These are phyloP conservation scores for Mycena sanguinolenta DNA, from an alignment of 768 basidiomycete species.

Conservation along the genomic window DNA sequence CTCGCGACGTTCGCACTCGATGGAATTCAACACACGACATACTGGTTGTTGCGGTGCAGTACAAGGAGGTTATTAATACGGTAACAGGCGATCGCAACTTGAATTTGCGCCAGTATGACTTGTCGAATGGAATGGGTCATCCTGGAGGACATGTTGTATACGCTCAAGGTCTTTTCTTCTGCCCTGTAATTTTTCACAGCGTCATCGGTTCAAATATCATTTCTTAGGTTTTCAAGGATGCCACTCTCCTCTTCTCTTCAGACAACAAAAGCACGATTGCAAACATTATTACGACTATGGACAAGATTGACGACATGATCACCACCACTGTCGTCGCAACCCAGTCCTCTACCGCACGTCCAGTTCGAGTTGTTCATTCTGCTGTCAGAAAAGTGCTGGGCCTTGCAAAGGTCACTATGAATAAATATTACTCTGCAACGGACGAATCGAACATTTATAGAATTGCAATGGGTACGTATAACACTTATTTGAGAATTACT, in stretches of 20 bases:
- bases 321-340: background rate
- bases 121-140: background rate
- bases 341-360: background rate
- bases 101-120: background rate
- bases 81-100: background rate
- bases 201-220: too few species aligned
- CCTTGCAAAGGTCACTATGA: background rate
- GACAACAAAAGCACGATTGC: background rate
- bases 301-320: conserved; percentile 1
- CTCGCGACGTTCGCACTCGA: conserved; percentile 49
- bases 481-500: background rate
- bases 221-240: conserved; percentile 7
- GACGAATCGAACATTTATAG: background rate
- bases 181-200: too few species aligned
- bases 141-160: background rate
- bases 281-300: conserved; percentile 1
- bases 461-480: background rate
- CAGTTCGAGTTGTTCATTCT: background rate
- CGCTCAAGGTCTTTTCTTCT: background rate
- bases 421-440: background rate
- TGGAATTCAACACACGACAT: too few species aligned
- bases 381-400: background rate
- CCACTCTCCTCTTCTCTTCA: background rate
- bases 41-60: conserved; percentile 37
- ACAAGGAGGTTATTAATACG: background rate